A percentile compares a stretch with the other conserved stretches of the same genome.
phyloP scores from a whole-genome alignment of 306 rosid species.

The Purshia tridentata region DNA sequence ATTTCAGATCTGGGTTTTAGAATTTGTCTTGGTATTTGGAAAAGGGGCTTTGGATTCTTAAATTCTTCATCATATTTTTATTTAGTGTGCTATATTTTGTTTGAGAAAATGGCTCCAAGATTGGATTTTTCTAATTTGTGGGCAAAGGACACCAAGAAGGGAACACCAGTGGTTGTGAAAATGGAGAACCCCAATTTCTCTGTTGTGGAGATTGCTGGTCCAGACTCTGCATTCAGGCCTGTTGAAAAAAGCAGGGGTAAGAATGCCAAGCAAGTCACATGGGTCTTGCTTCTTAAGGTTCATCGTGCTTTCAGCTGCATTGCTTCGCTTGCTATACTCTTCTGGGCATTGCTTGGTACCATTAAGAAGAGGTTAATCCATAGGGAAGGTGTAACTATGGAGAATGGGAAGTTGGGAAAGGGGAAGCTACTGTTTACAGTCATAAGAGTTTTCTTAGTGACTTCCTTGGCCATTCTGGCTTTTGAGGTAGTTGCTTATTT shows the following conservation, averaged over 20 bases:
- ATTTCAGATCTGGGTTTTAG: constrained; percentile 60
- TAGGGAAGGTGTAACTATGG: constrained; percentile 55
- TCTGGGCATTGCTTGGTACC: constrained; percentile 72
- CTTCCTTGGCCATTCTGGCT: constrained; percentile 62
- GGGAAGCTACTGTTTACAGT: constrained; percentile 61
- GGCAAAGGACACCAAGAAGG: constrained; percentile 53
- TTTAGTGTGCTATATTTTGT: constrained; percentile 18
- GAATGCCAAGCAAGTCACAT: constrained; percentile 83
- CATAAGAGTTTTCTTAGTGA: constrained; percentile 60
- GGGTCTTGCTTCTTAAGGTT: constrained; percentile 92
- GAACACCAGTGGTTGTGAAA: constrained; percentile 85
- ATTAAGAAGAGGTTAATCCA: constrained; percentile 71
- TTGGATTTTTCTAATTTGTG: constrained; percentile 70
- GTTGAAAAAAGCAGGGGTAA: constrained; percentile 72
- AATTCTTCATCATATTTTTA: not conserved
- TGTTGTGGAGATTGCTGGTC: constrained; percentile 75
- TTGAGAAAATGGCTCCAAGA: constrained; percentile 66
- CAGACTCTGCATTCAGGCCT: constrained; percentile 83
- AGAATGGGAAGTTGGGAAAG: constrained; percentile 54
- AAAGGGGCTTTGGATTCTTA: not conserved
- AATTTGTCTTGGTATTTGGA: constrained; percentile 24
- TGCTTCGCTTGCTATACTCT: constrained; percentile 55
- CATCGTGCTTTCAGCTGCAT: constrained; percentile 75
- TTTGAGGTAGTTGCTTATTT: constrained; percentile 75
- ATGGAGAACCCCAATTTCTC: constrained; percentile 89